These are phyloP conservation scores for Dactylorhiza incarnata DNA, from an alignment of 106 monocot genomes.

Conservation along the genomic window DNA sequence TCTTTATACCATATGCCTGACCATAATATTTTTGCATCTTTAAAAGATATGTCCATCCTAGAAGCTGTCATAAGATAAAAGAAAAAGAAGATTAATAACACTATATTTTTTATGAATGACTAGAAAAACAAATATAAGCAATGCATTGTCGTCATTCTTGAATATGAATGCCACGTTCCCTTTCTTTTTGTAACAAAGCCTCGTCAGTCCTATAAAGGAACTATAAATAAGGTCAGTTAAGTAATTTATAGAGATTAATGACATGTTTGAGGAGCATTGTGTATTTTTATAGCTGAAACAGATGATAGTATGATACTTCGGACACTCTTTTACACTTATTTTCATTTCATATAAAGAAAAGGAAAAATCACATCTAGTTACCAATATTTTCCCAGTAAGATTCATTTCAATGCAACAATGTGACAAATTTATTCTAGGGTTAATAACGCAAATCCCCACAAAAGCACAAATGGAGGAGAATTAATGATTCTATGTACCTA, in stretches of 20 bases:
- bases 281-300: too few relatives aligned
- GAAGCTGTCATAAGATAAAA: neutral
- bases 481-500: too few relatives aligned
- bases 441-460: too few relatives aligned
- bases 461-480: too few relatives aligned
- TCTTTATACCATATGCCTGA: neutral
- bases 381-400: too few relatives aligned
- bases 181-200: neutral
- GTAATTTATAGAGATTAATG: neutral
- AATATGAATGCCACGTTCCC: neutral
- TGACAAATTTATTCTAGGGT: too few relatives aligned
- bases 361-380: neutral
- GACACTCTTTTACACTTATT: neutral
- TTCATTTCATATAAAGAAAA: neutral
- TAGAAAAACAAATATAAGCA: neutral
- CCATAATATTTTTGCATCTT: constrained; percentile 2
- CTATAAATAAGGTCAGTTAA: neutral
- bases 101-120: neutral
- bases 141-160: neutral
- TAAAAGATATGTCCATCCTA: constrained; percentile 6
- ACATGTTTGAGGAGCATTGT: neutral
- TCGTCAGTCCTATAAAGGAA: neutral
- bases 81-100: neutral
- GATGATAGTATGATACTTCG: too few relatives aligned
- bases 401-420: too few relatives aligned